These are phyloP conservation scores for Cutaneotrichosporon dermatis DNA, from an alignment of 1,284 basidiomycete genomes.

Conservation along the genomic window DNA sequence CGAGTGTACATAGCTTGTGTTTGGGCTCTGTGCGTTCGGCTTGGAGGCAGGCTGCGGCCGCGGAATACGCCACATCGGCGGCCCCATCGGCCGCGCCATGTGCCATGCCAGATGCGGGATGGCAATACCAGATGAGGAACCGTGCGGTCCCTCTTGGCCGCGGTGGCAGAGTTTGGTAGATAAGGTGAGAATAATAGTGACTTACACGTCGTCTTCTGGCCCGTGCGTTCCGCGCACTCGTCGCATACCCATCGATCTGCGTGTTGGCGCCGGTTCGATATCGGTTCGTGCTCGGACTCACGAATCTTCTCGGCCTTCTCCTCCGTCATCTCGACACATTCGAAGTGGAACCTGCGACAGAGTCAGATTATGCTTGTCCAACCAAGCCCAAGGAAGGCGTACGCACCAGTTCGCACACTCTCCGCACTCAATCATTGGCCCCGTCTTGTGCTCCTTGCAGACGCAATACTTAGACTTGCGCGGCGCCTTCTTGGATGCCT, in stretches of 20 bases:
- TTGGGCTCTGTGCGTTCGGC: too few relatives aligned
- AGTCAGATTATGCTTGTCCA: background rate
- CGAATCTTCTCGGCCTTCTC: conserved; percentile 39
- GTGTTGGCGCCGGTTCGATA: background rate
- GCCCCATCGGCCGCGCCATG: too few relatives aligned
- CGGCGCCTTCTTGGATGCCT: conserved; percentile 8
- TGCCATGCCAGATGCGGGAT: too few relatives aligned
- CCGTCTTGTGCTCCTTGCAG: conserved; percentile 29
- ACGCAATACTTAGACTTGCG: conserved; percentile 30
- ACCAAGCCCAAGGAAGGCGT: too few relatives aligned
- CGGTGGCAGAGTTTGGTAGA: too few relatives aligned
- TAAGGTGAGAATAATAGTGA: conserved; percentile 7
- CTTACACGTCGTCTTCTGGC: conserved; percentile 38
- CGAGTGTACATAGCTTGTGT: too few relatives aligned
- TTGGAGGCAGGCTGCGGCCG: too few relatives aligned
- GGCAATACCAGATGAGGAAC: too few relatives aligned
- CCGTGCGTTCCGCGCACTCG: conserved; percentile 28
- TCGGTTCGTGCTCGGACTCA: conserved; percentile 18
- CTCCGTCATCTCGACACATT: conserved; percentile 30
- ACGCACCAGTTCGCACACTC: conserved; percentile 43
- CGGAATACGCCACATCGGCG: too few relatives aligned
- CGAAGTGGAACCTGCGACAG: conserved; percentile 40
- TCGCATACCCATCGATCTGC: conserved; percentile 38
- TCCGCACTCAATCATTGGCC: conserved; percentile 47
- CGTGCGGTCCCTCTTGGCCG: too few relatives aligned